Percentiles rank a stretch among this genome's conserved stretches.
Conservation (phyloP, 2,329 filamentous ascomycete species). For the Emergomyces orientalis region DNA sequence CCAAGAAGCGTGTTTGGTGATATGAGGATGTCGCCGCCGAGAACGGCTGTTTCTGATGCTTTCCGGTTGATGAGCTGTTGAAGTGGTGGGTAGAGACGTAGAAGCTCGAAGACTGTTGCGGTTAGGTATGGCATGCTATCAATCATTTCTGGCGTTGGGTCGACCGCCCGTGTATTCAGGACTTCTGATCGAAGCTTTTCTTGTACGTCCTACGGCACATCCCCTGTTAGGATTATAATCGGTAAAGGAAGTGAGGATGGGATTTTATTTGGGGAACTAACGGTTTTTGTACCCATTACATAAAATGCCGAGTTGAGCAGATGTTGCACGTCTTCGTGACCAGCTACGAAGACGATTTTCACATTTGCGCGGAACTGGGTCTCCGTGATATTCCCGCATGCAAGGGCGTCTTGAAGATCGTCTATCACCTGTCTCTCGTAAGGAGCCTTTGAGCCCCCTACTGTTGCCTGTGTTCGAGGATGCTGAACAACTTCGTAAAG, state of each 20-base stretch:
- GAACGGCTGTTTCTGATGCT: slow-evolving; percentile 21
- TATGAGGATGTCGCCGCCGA: slow-evolving; percentile 24
- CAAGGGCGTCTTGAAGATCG: slow-evolving; percentile 18
- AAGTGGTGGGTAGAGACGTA: slow-evolving; percentile 44
- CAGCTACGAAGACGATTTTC: slow-evolving; percentile 34
- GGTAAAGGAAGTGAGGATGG: too few species aligned
- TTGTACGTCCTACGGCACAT: slow-evolving; percentile 20
- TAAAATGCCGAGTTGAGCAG: slow-evolving; percentile 31
- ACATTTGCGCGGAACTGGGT: slow-evolving; percentile 35
- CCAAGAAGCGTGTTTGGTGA: slow-evolving; percentile 33
- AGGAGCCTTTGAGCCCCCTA: slow-evolving; percentile 11
- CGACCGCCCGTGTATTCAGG: slow-evolving; percentile 6
- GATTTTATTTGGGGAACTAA: neutral
- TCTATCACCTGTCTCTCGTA: slow-evolving; percentile 15
- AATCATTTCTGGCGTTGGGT: slow-evolving; percentile 13
- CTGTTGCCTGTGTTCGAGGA: neutral
- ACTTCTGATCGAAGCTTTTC: slow-evolving; percentile 27
- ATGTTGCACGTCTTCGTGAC: slow-evolving; percentile 37
- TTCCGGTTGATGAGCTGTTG: slow-evolving; percentile 43
- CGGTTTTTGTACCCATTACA: slow-evolving; percentile 6
- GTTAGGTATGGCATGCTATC: slow-evolving; percentile 3
- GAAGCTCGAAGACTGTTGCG: slow-evolving; percentile 10
- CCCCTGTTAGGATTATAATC: neutral
- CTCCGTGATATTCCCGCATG: slow-evolving; percentile 24
- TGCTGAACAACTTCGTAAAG: neutral